Evolutionary conservation across 306 rosid genomes (phyloP).

Genomic region (Prunus armeniaca): DNA sequence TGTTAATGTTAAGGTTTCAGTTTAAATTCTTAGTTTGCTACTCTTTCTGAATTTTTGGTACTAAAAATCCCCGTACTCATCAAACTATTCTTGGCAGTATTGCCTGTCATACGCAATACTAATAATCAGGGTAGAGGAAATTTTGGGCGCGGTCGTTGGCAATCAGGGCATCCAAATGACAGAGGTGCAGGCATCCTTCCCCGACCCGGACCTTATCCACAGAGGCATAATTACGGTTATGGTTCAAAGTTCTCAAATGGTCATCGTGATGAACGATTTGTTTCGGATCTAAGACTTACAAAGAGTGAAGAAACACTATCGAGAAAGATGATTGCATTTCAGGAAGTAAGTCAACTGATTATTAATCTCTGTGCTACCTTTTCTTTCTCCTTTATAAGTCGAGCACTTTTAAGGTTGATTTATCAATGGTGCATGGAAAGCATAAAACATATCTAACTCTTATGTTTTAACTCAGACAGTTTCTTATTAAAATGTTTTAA

Average conservation of each 20-base stretch:
- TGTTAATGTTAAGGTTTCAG: neutral
- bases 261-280: slow-evolving; percentile 76
- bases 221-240: slow-evolving; percentile 67
- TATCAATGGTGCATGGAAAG: neutral
- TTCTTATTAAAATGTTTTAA: neutral
- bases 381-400: neutral
- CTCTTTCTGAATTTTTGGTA: neutral
- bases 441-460: neutral
- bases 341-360: slow-evolving; percentile 35
- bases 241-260: slow-evolving; percentile 65
- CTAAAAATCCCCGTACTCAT: neutral
- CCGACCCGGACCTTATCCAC: slow-evolving; percentile 88
- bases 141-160: slow-evolving; percentile 53
- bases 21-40: neutral
- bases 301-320: slow-evolving; percentile 71
- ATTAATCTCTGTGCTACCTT: neutral
- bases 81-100: slow-evolving; percentile 27
- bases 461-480: neutral
- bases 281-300: slow-evolving; percentile 76
- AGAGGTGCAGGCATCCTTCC: slow-evolving; percentile 96
- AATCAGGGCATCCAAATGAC: slow-evolving; percentile 50
- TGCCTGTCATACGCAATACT: slow-evolving; percentile 38
- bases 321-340: slow-evolving; percentile 49
- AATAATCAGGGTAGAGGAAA: slow-evolving; percentile 42
- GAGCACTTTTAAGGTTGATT: neutral